Percentiles rank a stretch among this genome's conserved stretches.
phyloP scores from a whole-genome alignment of 331 rosid species.

The Stylosanthes scabra region DNA sequence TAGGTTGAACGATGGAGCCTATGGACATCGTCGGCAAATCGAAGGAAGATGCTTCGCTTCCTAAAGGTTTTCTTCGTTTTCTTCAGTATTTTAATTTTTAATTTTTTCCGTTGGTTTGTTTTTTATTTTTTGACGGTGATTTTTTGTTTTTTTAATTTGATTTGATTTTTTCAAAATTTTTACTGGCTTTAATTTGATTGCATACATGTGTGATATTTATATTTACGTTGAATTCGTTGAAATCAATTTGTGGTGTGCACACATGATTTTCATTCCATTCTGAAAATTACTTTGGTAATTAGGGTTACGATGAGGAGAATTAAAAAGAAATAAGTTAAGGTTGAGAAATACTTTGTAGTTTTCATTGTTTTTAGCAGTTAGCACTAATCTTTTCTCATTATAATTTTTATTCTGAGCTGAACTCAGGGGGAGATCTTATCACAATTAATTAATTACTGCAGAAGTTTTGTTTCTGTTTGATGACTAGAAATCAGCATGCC shows the following conservation, averaged over 20 bases:
- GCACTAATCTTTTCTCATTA: not conserved
- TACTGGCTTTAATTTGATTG: not conserved
- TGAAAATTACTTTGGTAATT: not conserved
- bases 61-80: constrained; percentile 62
- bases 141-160: no score
- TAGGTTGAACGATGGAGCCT: constrained; percentile 80
- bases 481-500: not conserved
- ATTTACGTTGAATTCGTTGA: not conserved
- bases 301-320: not conserved
- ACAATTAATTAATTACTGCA: not conserved
- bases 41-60: constrained; percentile 98
- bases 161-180: no score
- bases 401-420: not conserved
- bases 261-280: constrained; percentile 1
- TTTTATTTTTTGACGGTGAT: no score
- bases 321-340: not conserved
- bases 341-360: constrained; percentile 4
- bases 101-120: not conserved
- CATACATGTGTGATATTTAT: not conserved
- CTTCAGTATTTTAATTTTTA: not conserved
- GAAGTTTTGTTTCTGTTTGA: constrained; percentile 11
- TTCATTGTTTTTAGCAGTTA: not conserved
- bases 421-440: constrained; percentile 2
- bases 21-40: constrained; percentile 98
- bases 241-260: not conserved